Evolutionary conservation across 2,329 filamentous ascomycete species (phyloP).

Genomic region (Clonostachys chloroleuca): DNA sequence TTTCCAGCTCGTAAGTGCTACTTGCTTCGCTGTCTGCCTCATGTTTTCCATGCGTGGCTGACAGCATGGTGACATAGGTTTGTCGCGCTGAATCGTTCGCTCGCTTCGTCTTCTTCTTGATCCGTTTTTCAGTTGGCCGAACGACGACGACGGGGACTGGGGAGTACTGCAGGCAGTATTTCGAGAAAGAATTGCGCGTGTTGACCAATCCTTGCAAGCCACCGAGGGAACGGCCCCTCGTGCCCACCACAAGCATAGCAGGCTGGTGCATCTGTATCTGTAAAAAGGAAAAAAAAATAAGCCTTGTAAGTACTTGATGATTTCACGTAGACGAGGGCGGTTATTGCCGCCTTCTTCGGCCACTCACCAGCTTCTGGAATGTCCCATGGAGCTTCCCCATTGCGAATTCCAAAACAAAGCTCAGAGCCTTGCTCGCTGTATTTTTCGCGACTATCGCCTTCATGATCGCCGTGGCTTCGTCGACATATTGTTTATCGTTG

Average conservation of each 20-base stretch:
- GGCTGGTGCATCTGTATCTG: constrained; percentile 91
- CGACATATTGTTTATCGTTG: constrained; percentile 67
- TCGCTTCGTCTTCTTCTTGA: constrained; percentile 86
- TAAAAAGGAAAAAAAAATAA: too few relatives aligned
- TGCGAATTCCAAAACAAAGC: constrained; percentile 79
- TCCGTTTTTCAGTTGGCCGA: constrained; percentile 77
- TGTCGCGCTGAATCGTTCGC: constrained; percentile 70
- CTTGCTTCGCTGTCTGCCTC: constrained; percentile 52
- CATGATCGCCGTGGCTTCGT: constrained; percentile 72
- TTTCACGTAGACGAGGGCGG: constrained; percentile 1
- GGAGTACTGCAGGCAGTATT: constrained; percentile 91
- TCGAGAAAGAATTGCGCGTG: constrained; percentile 76
- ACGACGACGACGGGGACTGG: constrained; percentile 93
- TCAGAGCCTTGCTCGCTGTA: constrained; percentile 73
- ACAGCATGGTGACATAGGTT: constrained; percentile 74
- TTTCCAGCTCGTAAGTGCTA: constrained; percentile 50
- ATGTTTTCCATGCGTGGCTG: constrained; percentile 53
- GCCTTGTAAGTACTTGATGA: neutral
- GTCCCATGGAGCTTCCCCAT: constrained; percentile 87
- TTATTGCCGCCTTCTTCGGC: neutral
- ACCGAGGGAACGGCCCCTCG: constrained; percentile 76
- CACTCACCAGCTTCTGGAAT: constrained; percentile 79
- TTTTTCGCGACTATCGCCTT: constrained; percentile 77
- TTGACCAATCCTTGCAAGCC: constrained; percentile 83
- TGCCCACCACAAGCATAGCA: constrained; percentile 86